Evolutionary conservation across 176 grass and related monocot species (phyloP).

Genomic region (Elymus sibiricus): DNA sequence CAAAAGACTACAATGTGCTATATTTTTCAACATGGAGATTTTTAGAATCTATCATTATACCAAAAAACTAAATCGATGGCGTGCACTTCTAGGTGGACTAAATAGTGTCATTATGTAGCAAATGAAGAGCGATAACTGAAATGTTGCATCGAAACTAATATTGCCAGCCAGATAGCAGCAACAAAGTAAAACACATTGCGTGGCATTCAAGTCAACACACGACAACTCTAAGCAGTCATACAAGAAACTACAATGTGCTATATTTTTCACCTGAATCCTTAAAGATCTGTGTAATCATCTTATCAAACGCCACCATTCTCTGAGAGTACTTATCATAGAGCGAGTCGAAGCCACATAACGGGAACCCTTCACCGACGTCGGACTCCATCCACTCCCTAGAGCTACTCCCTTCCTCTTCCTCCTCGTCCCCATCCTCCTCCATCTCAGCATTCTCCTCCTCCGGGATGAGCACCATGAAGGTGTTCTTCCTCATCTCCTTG

Average conservation of each 20-base stretch:
- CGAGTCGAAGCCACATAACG: constrained; percentile 59
- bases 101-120: neutral
- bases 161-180: neutral
- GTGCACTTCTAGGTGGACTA: neutral
- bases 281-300: constrained; percentile 54
- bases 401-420: constrained; percentile 55
- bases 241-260: neutral
- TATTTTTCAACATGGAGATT: neutral
- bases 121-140: neutral
- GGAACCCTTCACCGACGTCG: constrained; percentile 29
- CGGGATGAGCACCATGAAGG: constrained; percentile 92
- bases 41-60: neutral
- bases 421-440: constrained; percentile 47
- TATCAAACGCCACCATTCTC: constrained; percentile 87
- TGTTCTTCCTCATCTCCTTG: constrained; percentile 87
- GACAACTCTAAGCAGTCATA: neutral
- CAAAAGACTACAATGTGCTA: neutral
- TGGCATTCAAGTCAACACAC: neutral
- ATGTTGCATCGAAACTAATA: neutral
- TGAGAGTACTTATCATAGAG: constrained; percentile 78
- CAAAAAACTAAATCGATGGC: neutral
- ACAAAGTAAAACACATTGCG: neutral
- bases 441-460: constrained; percentile 61
- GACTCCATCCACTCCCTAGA: constrained; percentile 63
- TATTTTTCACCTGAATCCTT: constrained; percentile 58